These are phyloP conservation scores for Takakia lepidozioides DNA, from an alignment of 225 moss, liverwort and hornwort genomes.

Conservation along the genomic window DNA sequence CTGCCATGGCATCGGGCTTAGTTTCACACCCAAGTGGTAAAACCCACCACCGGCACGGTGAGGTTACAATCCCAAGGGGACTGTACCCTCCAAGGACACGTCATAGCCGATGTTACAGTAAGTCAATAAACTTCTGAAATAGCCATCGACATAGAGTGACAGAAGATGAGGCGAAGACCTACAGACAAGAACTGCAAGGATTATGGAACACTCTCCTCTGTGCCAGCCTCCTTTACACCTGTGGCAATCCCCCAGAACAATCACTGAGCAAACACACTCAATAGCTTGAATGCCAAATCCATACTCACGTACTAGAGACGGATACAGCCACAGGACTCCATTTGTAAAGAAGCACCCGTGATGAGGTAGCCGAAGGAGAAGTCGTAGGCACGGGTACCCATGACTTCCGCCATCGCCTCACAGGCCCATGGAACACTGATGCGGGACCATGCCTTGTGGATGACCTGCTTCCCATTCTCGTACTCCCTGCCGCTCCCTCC, in stretches of 20 bases:
- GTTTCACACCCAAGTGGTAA: neutral
- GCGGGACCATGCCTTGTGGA: constrained; percentile 66
- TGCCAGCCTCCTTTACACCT: constrained; percentile 49
- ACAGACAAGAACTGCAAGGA: constrained; percentile 44
- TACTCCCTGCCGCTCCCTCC: constrained; percentile 51
- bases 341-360: constrained; percentile 48
- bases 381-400: constrained; percentile 40
- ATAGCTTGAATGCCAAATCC: no score
- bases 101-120: no score
- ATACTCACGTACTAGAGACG: no score
- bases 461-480: constrained; percentile 65
- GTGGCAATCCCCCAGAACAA: neutral
- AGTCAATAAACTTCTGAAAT: no score
- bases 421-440: constrained; percentile 56
- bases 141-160: neutral
- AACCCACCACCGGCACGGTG: neutral
- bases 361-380: constrained; percentile 30
- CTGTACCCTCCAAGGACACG: neutral
- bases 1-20: no score
- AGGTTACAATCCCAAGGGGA: neutral
- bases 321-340: constrained; percentile 43
- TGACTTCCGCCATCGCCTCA: constrained; percentile 58
- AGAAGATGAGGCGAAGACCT: constrained; percentile 2
- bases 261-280: no score
- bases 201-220: constrained; percentile 40